These are phyloP conservation scores for Mycena rebaudengoi DNA, from an alignment of 768 basidiomycete species.

Conservation along the genomic window DNA sequence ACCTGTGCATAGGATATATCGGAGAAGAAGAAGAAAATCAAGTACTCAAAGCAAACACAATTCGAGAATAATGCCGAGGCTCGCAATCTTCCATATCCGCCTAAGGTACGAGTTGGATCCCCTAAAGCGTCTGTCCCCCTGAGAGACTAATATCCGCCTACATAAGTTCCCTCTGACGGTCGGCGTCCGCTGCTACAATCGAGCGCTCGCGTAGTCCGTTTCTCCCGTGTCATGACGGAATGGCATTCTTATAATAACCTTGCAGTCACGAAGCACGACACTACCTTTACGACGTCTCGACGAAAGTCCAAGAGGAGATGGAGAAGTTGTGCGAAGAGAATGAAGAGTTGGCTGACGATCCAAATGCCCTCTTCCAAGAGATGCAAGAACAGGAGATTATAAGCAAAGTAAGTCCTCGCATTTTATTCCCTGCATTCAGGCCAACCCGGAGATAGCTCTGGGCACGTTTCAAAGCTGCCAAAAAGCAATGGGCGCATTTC, in stretches of 20 bases:
- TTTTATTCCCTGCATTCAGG: background rate
- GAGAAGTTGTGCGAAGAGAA: constrained; percentile 15
- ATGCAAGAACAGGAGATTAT: constrained; percentile 23
- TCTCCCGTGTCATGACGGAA: no score
- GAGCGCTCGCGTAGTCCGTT: constrained; percentile 4
- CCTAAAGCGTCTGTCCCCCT: no score
- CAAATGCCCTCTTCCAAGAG: constrained; percentile 13
- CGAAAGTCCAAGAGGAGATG: constrained; percentile 15
- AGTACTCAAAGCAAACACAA: background rate
- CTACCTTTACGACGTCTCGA: constrained; percentile 2
- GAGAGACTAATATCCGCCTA: no score
- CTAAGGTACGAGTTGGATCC: no score
- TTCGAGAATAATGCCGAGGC: constrained; percentile 13
- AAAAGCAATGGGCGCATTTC: constrained; percentile 8
- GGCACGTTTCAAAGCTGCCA: constrained; percentile 22
- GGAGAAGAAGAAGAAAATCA: background rate
- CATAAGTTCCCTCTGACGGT: background rate
- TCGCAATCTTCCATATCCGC: constrained; percentile 1
- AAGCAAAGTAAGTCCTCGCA: background rate
- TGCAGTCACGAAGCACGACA: constrained; percentile 3
- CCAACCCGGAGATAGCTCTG: constrained; percentile 9
- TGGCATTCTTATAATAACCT: background rate
- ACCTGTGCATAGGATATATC: background rate
- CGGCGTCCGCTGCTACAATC: background rate
- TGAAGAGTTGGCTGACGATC: constrained; percentile 17